Evolutionary conservation across 768 basidiomycete species (phyloP).

Genomic region (Suillus plorans): DNA sequence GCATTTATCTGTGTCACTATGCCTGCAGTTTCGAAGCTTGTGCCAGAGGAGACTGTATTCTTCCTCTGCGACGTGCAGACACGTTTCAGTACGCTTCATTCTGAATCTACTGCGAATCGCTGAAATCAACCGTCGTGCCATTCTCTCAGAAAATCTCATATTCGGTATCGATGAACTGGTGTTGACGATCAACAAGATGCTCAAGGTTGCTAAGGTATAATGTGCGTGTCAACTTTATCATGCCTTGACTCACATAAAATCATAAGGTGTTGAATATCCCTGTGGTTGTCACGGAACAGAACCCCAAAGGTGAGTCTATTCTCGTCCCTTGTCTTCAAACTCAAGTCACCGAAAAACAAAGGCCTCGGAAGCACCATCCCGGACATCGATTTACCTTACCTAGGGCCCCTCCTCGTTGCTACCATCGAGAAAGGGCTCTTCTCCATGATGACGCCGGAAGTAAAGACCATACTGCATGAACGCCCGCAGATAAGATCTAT

Average conservation of each 20-base stretch:
- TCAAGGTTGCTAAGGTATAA: slow-evolving; percentile 68
- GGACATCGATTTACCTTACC: slow-evolving; percentile 52
- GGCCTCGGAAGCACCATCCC: slow-evolving; percentile 70
- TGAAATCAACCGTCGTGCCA: not conserved
- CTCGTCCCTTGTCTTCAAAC: not conserved
- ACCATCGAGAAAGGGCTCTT: slow-evolving; percentile 78
- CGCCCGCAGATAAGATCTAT: slow-evolving; percentile 54
- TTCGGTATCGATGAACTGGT: slow-evolving; percentile 72
- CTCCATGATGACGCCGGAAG: slow-evolving; percentile 78
- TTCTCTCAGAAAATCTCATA: slow-evolving; percentile 51
- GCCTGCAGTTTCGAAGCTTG: slow-evolving; percentile 34
- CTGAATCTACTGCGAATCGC: not conserved
- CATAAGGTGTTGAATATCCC: slow-evolving; percentile 60
- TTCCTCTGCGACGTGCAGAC: slow-evolving; percentile 85
- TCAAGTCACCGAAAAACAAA: slow-evolving; percentile 26
- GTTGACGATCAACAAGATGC: slow-evolving; percentile 61
- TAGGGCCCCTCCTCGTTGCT: slow-evolving; percentile 57
- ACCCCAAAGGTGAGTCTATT: slow-evolving; percentile 58
- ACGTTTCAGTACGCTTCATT: slow-evolving; percentile 57
- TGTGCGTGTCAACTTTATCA: not conserved
- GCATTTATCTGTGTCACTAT: slow-evolving; percentile 10
- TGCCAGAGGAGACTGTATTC: slow-evolving; percentile 52
- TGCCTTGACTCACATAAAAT: slow-evolving; percentile 1
- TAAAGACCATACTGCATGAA: slow-evolving; percentile 48
- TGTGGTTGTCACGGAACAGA: slow-evolving; percentile 82